A percentile compares a stretch with the other conserved stretches of the same genome.
Conservation (phyloP, 1,139 yeast genomes). For the Nakaseomyces kungkrabaensis region DNA sequence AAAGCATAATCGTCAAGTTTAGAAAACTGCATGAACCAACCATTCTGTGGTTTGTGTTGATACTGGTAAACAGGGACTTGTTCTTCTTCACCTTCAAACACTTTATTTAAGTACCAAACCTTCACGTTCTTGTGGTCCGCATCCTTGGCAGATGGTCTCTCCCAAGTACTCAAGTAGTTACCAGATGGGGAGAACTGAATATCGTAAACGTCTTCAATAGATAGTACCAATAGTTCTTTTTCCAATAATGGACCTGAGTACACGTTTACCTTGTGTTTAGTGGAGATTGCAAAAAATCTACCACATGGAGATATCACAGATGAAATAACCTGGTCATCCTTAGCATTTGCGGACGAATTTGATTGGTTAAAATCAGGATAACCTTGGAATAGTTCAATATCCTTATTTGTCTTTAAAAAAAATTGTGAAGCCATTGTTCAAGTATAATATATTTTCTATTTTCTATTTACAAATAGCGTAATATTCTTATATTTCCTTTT, state of each 20-base stretch:
- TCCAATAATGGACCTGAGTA: slow-evolving; percentile 48
- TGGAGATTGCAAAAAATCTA: slow-evolving; percentile 48
- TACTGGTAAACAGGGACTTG: slow-evolving; percentile 50
- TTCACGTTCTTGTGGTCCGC: slow-evolving; percentile 68
- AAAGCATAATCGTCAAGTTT: slow-evolving; percentile 28
- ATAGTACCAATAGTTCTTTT: slow-evolving; percentile 35
- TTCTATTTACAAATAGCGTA: too few relatives aligned
- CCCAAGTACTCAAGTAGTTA: slow-evolving; percentile 81
- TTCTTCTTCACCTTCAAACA: slow-evolving; percentile 14
- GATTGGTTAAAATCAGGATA: slow-evolving; percentile 32
- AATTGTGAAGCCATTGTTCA: slow-evolving; percentile 27
- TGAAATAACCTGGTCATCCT: slow-evolving; percentile 38
- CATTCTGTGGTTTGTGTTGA: slow-evolving; percentile 73
- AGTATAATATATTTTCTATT: not conserved
- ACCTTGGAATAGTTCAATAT: slow-evolving; percentile 30
- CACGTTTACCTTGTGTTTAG: slow-evolving; percentile 45
- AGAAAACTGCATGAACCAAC: slow-evolving; percentile 46
- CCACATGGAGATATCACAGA: slow-evolving; percentile 38
- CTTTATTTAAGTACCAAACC: slow-evolving; percentile 47
- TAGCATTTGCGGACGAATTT: slow-evolving; percentile 30
- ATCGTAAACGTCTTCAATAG: slow-evolving; percentile 60
- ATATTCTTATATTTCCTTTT: too few relatives aligned
- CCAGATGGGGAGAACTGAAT: slow-evolving; percentile 83
- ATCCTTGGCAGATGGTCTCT: slow-evolving; percentile 60
- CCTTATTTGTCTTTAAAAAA: slow-evolving; percentile 27